These are phyloP conservation scores for Phytophthora sp. DNA, from an alignment of 352 stramenopile species.

Conservation along the genomic window DNA sequence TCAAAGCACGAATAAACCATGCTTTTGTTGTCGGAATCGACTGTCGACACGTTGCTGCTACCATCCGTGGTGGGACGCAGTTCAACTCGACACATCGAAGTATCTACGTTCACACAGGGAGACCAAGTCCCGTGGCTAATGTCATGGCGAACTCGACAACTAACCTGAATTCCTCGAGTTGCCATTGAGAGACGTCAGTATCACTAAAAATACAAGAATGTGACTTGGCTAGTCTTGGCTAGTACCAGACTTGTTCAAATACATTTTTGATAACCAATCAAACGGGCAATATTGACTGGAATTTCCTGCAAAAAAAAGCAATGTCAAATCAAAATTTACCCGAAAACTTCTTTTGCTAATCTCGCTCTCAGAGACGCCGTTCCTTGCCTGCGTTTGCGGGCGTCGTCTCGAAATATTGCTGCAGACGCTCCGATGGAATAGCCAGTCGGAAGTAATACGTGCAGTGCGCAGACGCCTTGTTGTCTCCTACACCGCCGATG, in stretches of 20 bases:
- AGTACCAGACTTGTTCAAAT: too few relatives aligned
- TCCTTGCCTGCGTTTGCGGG: constrained; percentile 42
- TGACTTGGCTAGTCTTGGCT: too few relatives aligned
- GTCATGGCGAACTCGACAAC: constrained; percentile 57
- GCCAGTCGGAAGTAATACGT: constrained; percentile 71
- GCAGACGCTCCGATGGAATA: constrained; percentile 49
- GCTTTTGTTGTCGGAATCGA: background rate
- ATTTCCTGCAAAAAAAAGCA: too few relatives aligned
- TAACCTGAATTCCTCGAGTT: constrained; percentile 61
- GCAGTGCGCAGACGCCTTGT: constrained; percentile 42
- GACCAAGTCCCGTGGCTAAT: background rate
- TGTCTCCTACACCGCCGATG: constrained; percentile 38
- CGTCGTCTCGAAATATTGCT: constrained; percentile 67
- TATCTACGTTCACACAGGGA: constrained; percentile 21
- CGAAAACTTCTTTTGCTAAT: background rate
- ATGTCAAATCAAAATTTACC: constrained; percentile 17
- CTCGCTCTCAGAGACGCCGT: constrained; percentile 33
- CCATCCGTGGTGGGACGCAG: too few relatives aligned
- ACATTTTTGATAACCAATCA: too few relatives aligned
- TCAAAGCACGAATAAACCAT: constrained; percentile 50
- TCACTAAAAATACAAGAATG: background rate
- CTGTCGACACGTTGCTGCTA: background rate
- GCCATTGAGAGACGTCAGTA: constrained; percentile 26
- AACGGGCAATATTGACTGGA: too few relatives aligned
- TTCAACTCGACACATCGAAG: constrained; percentile 5